Evolutionary conservation across 306 rosid species (phyloP), one percentile per base, ranked within the genome.

Genomic region (Pachyrhizus erosus): DNA sequence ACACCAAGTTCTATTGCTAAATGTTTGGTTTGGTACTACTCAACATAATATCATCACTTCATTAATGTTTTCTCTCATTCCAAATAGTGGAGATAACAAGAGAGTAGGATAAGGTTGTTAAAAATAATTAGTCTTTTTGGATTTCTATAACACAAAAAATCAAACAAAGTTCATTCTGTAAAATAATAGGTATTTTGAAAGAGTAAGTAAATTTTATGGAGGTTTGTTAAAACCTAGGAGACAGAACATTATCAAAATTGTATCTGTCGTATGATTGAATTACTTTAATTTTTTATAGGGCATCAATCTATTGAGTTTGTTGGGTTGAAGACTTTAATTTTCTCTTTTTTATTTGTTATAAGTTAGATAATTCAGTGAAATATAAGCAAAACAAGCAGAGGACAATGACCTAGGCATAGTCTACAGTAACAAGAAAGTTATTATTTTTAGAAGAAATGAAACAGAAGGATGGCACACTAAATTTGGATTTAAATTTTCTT

Each of bases 41-140:
- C 49, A 37, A 51, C 33, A 11, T 24, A 29, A 48, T 31, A 69
- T 39, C 26, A 68, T 40, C 69, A 52, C 68, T 23, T 15, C 70
- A 17, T 79, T 79, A 34, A 24, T 39, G 45, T 60, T n/a, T 39
- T 65, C 43, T 37, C 68, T 24, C 48, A 43, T 67, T 68, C 33
- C 70, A 54, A 14, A 24, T 21, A 40, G 31, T 57, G 21, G 11
- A 70, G 60, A 70, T 40, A 54, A 24, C 9, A 42, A 69, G 26
- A 52, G 20, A 1, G n/a, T 24, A 26, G n/a, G 57, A 64, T 33
- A 64, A 7, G 31, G 1, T 31, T 18, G 72, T 48, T n/a, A 52
- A 34, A 33, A 64, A 26, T 20, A 48, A 17, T 5, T 29, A 23
- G 17, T 26, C 9, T 7, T 71, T 18, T 49, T 49, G 64, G 5